These are phyloP conservation scores for Leccinum broughii DNA, from an alignment of 768 basidiomycete genomes.

Conservation along the genomic window DNA sequence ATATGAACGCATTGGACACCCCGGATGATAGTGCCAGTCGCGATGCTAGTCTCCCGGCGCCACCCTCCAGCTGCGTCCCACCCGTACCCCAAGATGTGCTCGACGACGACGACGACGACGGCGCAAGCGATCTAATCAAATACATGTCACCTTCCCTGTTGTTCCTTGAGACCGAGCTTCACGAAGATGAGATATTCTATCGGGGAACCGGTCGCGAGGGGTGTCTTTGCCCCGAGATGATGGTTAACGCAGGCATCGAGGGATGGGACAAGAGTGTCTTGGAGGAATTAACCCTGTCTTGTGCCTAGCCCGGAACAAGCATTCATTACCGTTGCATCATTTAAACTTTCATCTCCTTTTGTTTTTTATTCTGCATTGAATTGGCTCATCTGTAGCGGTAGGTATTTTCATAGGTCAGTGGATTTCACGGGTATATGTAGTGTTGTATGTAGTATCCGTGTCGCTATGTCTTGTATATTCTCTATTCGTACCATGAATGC, in stretches of 20 bases:
- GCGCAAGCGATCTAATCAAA: neutral
- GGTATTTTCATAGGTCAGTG: no score
- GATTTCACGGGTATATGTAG: no score
- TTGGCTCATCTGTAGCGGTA: no score
- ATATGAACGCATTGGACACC: neutral
- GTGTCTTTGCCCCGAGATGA: slow-evolving; percentile 15
- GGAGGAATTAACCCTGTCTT: neutral
- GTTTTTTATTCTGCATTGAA: neutral
- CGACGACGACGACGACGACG: neutral
- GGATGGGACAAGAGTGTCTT: slow-evolving; percentile 6
- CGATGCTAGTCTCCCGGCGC: neutral
- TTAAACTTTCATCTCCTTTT: neutral
- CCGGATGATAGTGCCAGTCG: neutral
- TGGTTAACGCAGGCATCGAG: slow-evolving; percentile 7
- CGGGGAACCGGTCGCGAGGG: slow-evolving; percentile 6
- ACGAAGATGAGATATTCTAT: slow-evolving; percentile 8
- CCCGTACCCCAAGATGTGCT: neutral
- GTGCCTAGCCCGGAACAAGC: neutral
- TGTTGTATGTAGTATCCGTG: no score
- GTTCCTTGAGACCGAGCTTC: neutral
- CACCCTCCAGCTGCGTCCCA: neutral
- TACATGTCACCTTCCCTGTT: neutral
- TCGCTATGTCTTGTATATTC: no score
- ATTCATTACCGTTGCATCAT: neutral
- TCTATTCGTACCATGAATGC: no score